phyloP scores from a whole-genome alignment of 768 basidiomycete genomes.

The Rubroboletus satanas region DNA sequence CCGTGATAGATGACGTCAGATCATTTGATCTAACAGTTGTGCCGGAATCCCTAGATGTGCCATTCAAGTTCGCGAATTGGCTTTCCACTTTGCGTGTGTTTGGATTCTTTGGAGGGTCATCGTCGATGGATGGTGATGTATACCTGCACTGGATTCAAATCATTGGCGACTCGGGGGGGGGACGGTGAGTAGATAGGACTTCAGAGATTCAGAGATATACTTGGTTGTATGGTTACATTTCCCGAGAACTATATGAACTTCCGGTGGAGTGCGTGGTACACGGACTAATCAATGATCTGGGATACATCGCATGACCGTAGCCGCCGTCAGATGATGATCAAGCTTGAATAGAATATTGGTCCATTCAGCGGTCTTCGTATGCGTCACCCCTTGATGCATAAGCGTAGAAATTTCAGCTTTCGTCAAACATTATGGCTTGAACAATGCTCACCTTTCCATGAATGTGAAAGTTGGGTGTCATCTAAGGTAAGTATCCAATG shows the following conservation, averaged over 20 bases:
- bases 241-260: not conserved
- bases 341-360: not conserved
- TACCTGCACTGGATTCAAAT: not conserved
- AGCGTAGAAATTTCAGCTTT: not conserved
- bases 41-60: not conserved
- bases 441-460: not conserved
- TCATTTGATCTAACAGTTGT: not conserved
- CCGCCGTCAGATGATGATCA: not conserved
- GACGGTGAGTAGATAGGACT: not conserved
- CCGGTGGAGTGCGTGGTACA: not conserved
- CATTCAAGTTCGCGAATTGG: not conserved
- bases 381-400: not conserved
- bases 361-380: not conserved
- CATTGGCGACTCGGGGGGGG: not conserved
- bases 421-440: not conserved
- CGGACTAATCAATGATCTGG: not conserved
- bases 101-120: not conserved
- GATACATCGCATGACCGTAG: not conserved
- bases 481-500: not conserved
- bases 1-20: not conserved
- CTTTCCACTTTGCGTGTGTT: not conserved
- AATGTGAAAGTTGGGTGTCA: not conserved
- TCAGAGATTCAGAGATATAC: not conserved
- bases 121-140: not conserved
- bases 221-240: not conserved